Evolutionary conservation across 305 asterid genomes (phyloP), one percentile per base, ranked within the genome.

Genomic region (Solanum hybrid): DNA sequence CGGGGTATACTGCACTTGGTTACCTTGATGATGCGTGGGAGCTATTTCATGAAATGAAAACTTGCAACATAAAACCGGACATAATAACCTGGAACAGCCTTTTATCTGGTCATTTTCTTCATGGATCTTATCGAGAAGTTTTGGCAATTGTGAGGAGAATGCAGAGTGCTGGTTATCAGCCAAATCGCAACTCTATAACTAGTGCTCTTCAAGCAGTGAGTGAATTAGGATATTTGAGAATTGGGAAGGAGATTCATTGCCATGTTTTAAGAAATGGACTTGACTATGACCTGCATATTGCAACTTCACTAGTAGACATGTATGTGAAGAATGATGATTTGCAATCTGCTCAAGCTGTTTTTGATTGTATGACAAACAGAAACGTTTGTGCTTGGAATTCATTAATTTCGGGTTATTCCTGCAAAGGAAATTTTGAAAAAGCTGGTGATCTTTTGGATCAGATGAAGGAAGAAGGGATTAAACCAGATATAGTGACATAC

Each of bases 231-330:
- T 78, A 42, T 89, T 84, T 91, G 86, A 89, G 28, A 31, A 34
- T n/a, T 37, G 90, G 92, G n/a, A 87, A 91, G 90, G 95, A 92
- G 89, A 87, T 87, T 11, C 95, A 93, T 86, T 91, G 93, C 89
- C 91, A 89, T 42, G 89, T 89, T 5, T 39, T 90, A 80, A 92
- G 94, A 88, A 92, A 89, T 39, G 91, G 91, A 88, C 86, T 93
- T 75, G 93, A 93, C 57, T 64, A 42, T 85, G 94, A 95, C 91
- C 77, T 90, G 40, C 93, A 89, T 89, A 76, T 92, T n/a, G 89
- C 79, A 13, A 93, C 95, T 87, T 95, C 96, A 88, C 89, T 95
- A 89, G 91, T 94, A 64, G 96, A 94, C 89, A 93, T 92, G 97
- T 94, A 94, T 91, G 95, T 92, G 89, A 94, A 95, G 92, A 94